These are phyloP conservation scores for Pilatotrama ljubarskyi DNA, from an alignment of 768 basidiomycete genomes.

Conservation along the genomic window DNA sequence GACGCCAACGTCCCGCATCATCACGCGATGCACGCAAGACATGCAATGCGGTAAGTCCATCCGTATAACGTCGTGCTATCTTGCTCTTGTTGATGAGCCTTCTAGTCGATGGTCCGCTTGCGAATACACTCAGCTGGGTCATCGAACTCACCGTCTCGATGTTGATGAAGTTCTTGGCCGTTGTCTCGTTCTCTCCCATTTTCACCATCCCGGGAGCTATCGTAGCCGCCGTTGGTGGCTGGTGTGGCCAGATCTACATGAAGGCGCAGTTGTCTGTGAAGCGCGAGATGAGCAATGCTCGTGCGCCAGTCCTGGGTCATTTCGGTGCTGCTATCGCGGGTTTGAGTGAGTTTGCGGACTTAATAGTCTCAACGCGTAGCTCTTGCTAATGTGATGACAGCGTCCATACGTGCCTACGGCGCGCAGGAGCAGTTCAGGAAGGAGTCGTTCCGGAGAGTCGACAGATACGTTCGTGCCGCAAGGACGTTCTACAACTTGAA, in stretches of 20 bases:
- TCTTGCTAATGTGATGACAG: constrained; percentile 20
- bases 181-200: constrained; percentile 41
- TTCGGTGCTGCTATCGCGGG: constrained; percentile 57
- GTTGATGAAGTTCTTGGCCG: constrained; percentile 37
- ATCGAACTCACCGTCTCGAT: constrained; percentile 35
- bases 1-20: constrained; percentile 57
- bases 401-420: constrained; percentile 58
- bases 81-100: not conserved
- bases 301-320: constrained; percentile 51
- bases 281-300: constrained; percentile 54
- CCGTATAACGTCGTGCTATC: not conserved
- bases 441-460: constrained; percentile 46
- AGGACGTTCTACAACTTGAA: constrained; percentile 51
- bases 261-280: constrained; percentile 58
- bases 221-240: constrained; percentile 40
- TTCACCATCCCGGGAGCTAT: constrained; percentile 43
- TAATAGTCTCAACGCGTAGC: not conserved
- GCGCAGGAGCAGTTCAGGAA: constrained; percentile 45
- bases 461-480: constrained; percentile 45
- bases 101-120: constrained; percentile 39
- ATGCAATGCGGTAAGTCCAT: constrained; percentile 39
- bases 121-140: constrained; percentile 29
- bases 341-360: constrained; percentile 34
- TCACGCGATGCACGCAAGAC: constrained; percentile 69
- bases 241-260: constrained; percentile 54